Base-by-base conservation (phyloP, 768 basidiomycete genomes). In the Lentinula sp. region DNA sequence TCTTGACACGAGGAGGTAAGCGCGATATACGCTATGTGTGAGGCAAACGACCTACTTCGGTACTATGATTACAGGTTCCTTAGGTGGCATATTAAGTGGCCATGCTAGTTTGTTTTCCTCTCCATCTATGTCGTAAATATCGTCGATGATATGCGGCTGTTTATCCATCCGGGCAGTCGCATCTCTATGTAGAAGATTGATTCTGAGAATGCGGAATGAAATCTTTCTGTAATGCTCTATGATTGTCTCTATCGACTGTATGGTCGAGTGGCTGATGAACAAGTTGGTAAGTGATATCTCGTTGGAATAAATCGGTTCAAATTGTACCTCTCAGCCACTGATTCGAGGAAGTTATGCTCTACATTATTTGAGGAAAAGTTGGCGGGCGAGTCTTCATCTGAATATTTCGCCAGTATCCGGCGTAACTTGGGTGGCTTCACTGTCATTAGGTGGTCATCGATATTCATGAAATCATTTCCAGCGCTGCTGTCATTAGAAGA, bases 61-160 rank as follows among this genome's bases (percentile, higher is more conserved):
- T 8, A 32, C 28, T 13, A 37, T 50, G 35, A 35, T 20, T 37
- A 20, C 32, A 20, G 39, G 41, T 43, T 20, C 55, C 28, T 42
- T 45, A 15, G 57, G 33, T 35, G 45, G 33, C 15, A 59, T 33
- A 23, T 43, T 56, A 9, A 56, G 23, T 8, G 55, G 55, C 55
- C 55, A 59, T 6, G 57, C 57, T 23, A 50, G 45, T 41, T 9
- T 12, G 20, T 59, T 35, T 9, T 35, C 37, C 28, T 59, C 45
- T 20, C 48, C 57, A n/a, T 46, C 37, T n/a, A 56, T 56, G 32
- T 59, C 57, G 33, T 59, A 46, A 10, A 59, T 59, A 36, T 59
- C 48, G 15, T 49, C 57, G 36, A 59, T 59, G 18, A 49, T 48
- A 59, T 35, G 37, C 43, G 57, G 15, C 49, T 16, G 33, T 9